Conservation (phyloP, 306 rosid genomes). For the Hylodesmum podocarpum region DNA sequence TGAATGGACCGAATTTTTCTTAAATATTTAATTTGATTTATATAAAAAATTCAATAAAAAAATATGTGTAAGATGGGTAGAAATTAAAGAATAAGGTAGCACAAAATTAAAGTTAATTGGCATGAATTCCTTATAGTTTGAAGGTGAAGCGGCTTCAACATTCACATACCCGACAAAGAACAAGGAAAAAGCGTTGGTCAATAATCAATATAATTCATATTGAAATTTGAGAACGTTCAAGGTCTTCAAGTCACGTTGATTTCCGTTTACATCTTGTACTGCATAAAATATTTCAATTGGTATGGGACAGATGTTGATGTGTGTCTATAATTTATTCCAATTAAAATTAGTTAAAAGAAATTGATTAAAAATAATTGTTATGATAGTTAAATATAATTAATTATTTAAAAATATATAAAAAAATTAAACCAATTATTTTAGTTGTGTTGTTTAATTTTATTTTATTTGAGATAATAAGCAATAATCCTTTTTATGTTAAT, state of each 20-base stretch:
- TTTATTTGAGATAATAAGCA: too few relatives aligned
- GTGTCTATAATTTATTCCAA: too few relatives aligned
- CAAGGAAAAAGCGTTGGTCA: not conserved
- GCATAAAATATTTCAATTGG: slow-evolving; percentile 5
- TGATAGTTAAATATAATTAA: too few relatives aligned
- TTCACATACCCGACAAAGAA: not conserved
- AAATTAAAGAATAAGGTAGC: not conserved
- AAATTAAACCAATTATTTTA: too few relatives aligned
- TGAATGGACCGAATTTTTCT: too few relatives aligned
- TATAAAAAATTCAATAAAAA: not conserved
- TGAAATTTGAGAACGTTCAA: not conserved
- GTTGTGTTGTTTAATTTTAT: too few relatives aligned
- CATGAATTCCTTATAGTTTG: not conserved
- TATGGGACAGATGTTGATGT: too few relatives aligned
- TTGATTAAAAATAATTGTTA: too few relatives aligned
- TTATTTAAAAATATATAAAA: too few relatives aligned
- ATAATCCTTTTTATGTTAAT: not conserved
- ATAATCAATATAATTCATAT: slow-evolving; percentile 11
- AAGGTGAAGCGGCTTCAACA: not conserved
- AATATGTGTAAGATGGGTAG: not conserved
- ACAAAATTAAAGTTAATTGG: not conserved
- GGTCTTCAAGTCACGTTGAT: slow-evolving; percentile 17
- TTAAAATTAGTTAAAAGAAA: too few relatives aligned
- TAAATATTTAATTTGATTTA: not conserved
- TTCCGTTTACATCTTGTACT: not conserved